phyloP scores from a whole-genome alignment of 1,284 basidiomycete genomes.

The Austroboletus rostrupii region DNA sequence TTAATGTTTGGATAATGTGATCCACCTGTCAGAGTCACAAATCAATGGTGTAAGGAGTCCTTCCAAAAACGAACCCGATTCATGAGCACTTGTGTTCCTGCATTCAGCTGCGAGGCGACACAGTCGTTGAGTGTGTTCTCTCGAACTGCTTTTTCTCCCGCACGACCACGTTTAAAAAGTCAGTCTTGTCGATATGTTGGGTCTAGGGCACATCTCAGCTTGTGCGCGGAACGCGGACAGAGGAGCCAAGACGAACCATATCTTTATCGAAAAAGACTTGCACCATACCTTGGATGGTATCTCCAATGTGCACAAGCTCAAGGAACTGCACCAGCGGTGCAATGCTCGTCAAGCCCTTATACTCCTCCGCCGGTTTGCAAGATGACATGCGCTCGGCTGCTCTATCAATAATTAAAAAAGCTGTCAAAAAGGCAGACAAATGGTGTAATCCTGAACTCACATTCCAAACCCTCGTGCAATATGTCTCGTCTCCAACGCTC shows the following conservation, averaged over 20 bases:
- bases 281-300: conserved; percentile 96
- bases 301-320: conserved; percentile 94
- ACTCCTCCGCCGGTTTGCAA: conserved; percentile 87
- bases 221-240: neutral
- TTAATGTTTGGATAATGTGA: no score
- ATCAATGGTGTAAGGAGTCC: no score
- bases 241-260: conserved; percentile 46
- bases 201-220: conserved; percentile 42
- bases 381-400: conserved; percentile 81
- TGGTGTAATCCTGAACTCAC: conserved; percentile 41
- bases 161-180: conserved; percentile 92
- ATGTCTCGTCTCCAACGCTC: conserved; percentile 77
- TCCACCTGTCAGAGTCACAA: conserved; percentile 53
- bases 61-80: conserved; percentile 62
- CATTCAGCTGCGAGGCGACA: conserved; percentile 92
- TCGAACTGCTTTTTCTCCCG: conserved; percentile 97
- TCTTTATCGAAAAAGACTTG: conserved; percentile 98
- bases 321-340: conserved; percentile 96
- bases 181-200: conserved; percentile 83
- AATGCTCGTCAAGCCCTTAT: conserved; percentile 73
- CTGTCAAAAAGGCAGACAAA: neutral
- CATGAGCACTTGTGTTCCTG: conserved; percentile 95
- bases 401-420: conserved; percentile 34
- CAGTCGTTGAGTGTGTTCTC: conserved; percentile 85
- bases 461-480: conserved; percentile 79